Conservation (phyloP, 257 asterid genomes). For the Gardenia jasminoides region DNA sequence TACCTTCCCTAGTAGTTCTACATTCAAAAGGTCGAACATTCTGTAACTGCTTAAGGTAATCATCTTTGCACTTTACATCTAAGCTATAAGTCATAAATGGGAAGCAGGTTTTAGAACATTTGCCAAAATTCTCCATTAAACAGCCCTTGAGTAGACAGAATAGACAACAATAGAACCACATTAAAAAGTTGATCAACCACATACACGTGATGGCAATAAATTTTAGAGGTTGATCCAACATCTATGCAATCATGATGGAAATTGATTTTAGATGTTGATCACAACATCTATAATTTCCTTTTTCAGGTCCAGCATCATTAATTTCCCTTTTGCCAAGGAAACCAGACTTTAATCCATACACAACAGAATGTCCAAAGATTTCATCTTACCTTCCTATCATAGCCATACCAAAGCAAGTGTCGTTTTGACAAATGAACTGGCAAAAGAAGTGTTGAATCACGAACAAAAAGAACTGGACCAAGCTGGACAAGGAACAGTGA, state of each 20-base stretch:
- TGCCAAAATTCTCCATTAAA: not conserved
- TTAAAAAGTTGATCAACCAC: not conserved
- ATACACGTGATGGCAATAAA: not conserved
- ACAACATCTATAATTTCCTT: not conserved
- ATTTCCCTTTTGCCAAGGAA: not conserved
- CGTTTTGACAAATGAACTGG: conserved; percentile 94
- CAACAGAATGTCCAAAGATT: conserved; percentile 6
- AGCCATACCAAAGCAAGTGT: conserved; percentile 97
- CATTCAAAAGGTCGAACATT: not conserved
- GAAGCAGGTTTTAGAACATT: not conserved
- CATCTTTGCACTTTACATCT: not conserved
- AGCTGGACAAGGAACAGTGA: conserved; percentile 90
- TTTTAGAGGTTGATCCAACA: not conserved
- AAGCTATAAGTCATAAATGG: too few species aligned
- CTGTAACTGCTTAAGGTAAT: not conserved
- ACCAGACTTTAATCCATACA: not conserved
- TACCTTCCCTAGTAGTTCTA: not conserved
- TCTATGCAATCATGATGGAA: not conserved
- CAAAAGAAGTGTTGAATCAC: conserved; percentile 95
- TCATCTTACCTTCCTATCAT: conserved; percentile 82
- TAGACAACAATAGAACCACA: not conserved
- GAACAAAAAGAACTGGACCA: conserved; percentile 94
- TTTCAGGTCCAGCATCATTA: not conserved
- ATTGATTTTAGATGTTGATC: not conserved
- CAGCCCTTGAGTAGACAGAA: not conserved